Evolutionary conservation across 1,284 basidiomycete species (phyloP), one percentile per base, ranked within the genome.

Genomic region (Tranzscheliella williamsii): DNA sequence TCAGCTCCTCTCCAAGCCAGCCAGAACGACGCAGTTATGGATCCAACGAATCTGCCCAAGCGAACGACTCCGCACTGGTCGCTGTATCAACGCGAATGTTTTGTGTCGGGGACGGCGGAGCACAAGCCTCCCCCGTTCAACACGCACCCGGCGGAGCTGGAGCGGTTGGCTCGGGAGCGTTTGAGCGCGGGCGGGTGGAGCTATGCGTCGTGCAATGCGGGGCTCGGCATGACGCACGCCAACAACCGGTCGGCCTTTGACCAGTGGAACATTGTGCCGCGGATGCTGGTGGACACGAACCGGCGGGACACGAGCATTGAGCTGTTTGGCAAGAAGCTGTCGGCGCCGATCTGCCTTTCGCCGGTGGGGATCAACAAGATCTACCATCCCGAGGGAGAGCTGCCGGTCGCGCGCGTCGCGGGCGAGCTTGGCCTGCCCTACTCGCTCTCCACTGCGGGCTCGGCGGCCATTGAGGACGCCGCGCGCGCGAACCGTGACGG

Each of bases 331-430:
- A 82, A 85, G 27, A 86, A 80, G 29, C 79, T 86, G 45, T 78
- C 83, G 5, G 80, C 84, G 1, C 88, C 88, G 0, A 67, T 90
- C 11, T 79, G 88, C 49, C 78, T 90, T 42, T 86, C 85, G 1
- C 88, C 88, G 0, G 83, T 91, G 31, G 88, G 88, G 5, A 85
- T 86, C 3, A 88, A 89, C 69, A 84, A 83, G 37, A 84, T 88
- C 50, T 82, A 87, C 62, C 83, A 86, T 64, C 78, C 78, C 1
- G 85, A 87, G 24, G 88, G 82, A 1, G 89, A 91, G 65, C 77
- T 87, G 15, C 86, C 84, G 1, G 81, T 85, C 2, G 87, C 88
- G 0, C 81, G 81, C 4, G 88, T 87, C 0, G 87, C 85, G 0
- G 80, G 79, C 2, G 83, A 82, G 13, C 80, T 89, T 2, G 84